phyloP scores from a whole-genome alignment of 192 early-diverging fungal genomes.

The Rhizophlyctis rosea region DNA sequence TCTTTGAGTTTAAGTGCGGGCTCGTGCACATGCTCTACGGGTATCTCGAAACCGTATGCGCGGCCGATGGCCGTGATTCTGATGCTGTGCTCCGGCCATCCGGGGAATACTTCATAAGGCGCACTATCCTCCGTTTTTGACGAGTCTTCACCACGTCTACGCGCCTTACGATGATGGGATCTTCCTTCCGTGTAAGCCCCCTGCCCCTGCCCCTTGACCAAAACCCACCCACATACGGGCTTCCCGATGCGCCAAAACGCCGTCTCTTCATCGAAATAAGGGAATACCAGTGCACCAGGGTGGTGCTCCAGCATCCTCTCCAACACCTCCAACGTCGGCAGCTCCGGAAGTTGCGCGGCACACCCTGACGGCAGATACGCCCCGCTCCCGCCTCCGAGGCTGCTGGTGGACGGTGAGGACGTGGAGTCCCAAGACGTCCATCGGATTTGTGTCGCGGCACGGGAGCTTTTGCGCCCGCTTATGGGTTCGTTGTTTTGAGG shows the following conservation, averaged over 20 bases:
- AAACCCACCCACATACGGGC: constrained; percentile 16
- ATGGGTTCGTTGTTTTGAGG: not conserved
- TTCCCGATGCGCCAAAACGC: not conserved
- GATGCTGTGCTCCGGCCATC: constrained; percentile 11
- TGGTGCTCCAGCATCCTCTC: not conserved
- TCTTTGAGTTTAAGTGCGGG: not conserved
- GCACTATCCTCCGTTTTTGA: not conserved
- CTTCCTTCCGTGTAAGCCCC: not conserved
- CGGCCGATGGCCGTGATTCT: constrained; percentile 5
- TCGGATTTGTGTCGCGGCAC: not conserved
- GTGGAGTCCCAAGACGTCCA: constrained; percentile 18
- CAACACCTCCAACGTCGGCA: constrained; percentile 2
- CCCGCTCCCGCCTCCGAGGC: not conserved
- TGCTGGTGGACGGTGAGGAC: not conserved
- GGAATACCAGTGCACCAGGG: constrained; percentile 4
- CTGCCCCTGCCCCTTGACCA: constrained; percentile 8
- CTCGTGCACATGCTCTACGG: not conserved
- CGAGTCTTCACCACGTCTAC: not conserved
- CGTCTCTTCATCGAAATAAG: constrained; percentile 2
- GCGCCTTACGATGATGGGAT: too few species aligned
- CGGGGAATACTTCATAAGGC: not conserved
- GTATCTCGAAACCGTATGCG: constrained; percentile 11
- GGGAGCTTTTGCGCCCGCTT: not conserved
- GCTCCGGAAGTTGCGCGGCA: not conserved
- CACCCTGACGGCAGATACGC: not conserved